Percentiles rank a stretch among this genome's conserved stretches.
Conservation (phyloP, 164 flowering plant genomes). For the Berberis vulgaris region DNA sequence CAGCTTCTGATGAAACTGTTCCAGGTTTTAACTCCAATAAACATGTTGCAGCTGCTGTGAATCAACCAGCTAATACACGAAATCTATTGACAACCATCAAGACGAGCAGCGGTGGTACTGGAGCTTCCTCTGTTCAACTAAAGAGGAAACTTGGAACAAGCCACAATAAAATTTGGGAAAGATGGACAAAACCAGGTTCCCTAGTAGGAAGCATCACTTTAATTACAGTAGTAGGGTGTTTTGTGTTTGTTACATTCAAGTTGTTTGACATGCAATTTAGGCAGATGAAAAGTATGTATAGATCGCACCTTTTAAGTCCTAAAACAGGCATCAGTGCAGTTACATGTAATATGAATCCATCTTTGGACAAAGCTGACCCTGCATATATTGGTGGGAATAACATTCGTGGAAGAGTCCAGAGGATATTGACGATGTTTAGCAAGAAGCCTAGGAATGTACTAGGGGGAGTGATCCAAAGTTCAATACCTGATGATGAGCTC, state of each 20-base stretch:
- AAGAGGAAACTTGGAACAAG: slow-evolving; percentile 54
- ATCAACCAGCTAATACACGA: slow-evolving; percentile 57
- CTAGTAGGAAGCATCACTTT: slow-evolving; percentile 28
- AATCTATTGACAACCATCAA: slow-evolving; percentile 32
- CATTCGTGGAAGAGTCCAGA: slow-evolving; percentile 25
- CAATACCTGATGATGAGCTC: slow-evolving; percentile 29
- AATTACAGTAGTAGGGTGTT: slow-evolving; percentile 49
- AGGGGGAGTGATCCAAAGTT: slow-evolving; percentile 20
- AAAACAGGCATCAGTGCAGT: slow-evolving; percentile 20
- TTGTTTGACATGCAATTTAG: slow-evolving; percentile 30
- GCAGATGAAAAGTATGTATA: slow-evolving; percentile 17
- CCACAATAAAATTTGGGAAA: slow-evolving; percentile 36
- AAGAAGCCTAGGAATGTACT: slow-evolving; percentile 18
- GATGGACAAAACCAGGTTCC: slow-evolving; percentile 28
- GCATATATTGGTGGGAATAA: slow-evolving; percentile 22
- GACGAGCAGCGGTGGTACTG: slow-evolving; percentile 21
- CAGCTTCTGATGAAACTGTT: slow-evolving; percentile 35
- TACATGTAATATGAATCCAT: slow-evolving; percentile 25
- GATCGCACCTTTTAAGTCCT: slow-evolving; percentile 20
- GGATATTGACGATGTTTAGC: slow-evolving; percentile 29
- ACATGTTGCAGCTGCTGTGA: slow-evolving; percentile 59
- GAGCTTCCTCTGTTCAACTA: slow-evolving; percentile 46
- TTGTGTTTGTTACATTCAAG: slow-evolving; percentile 35
- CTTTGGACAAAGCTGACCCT: slow-evolving; percentile 21
- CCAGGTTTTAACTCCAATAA: slow-evolving; percentile 31